These are phyloP conservation scores for Plectosphaerella cucumerina DNA, from an alignment of 2,329 filamentous ascomycete genomes.

Conservation along the genomic window DNA sequence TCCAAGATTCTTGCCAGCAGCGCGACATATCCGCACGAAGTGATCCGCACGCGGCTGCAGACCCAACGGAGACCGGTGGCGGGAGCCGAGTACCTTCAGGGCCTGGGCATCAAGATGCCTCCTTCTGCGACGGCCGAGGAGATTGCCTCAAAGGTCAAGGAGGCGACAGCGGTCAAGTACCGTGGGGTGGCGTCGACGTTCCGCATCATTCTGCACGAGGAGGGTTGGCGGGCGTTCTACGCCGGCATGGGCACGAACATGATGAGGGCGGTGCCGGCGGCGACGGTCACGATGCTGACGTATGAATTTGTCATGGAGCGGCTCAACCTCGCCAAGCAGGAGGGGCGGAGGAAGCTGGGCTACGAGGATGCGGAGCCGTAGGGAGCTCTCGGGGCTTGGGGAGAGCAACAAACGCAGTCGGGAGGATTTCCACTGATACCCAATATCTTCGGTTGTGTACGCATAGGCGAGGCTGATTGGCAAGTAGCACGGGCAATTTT, in stretches of 20 bases:
- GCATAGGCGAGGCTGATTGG: conserved; percentile 21
- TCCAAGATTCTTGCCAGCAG: conserved; percentile 94
- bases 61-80: conserved; percentile 76
- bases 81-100: conserved; percentile 47
- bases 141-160: conserved; percentile 18
- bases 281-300: conserved; percentile 95
- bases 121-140: conserved; percentile 39
- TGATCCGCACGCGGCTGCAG: conserved; percentile 87
- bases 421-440: conserved; percentile 24
- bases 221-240: conserved; percentile 96
- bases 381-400: background rate
- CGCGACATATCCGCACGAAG: conserved; percentile 95
- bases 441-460: conserved; percentile 24
- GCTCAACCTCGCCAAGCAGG: conserved; percentile 38
- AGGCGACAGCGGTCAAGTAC: conserved; percentile 52
- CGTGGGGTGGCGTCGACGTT: conserved; percentile 77
- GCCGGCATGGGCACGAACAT: conserved; percentile 97
- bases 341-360: conserved; percentile 29
- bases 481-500: conserved; percentile 12
- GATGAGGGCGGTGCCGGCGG: conserved; percentile 90
- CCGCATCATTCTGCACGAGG: conserved; percentile 79
- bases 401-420: conserved; percentile 9
- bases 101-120: conserved; percentile 36
- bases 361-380: background rate
- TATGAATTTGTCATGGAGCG: conserved; percentile 73